phyloP scores from a whole-genome alignment of 1,284 basidiomycete genomes.

The Cerrena zonata region DNA sequence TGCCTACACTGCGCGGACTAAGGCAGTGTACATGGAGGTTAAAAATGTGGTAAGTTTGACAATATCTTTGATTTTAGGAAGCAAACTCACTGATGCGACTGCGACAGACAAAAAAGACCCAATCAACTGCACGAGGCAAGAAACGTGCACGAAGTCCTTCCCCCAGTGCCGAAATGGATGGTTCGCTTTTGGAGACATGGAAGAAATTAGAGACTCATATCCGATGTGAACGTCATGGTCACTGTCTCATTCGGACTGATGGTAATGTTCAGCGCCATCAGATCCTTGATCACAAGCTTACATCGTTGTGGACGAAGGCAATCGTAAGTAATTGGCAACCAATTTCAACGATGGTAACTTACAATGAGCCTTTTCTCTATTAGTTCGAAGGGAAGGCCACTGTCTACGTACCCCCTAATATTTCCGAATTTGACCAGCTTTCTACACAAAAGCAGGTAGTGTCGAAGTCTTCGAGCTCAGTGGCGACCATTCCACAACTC shows the following conservation, averaged over 20 bases:
- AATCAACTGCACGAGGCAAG: neutral
- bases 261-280: constrained; percentile 1
- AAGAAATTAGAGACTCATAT: neutral
- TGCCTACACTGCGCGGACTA: constrained; percentile 1
- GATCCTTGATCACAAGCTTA: constrained; percentile 5
- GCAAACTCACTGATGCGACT: neutral
- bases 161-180: neutral
- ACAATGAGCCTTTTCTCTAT: neutral
- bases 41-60: constrained; percentile 4
- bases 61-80: too few species aligned
- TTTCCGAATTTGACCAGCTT: constrained; percentile 2
- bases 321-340: constrained; percentile 6
- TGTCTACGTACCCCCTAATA: neutral
- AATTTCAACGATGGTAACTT: neutral
- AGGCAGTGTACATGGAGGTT: constrained; percentile 4
- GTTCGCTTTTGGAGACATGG: constrained; percentile 1
- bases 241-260: neutral
- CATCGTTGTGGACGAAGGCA: constrained; percentile 10
- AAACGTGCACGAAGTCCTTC: neutral
- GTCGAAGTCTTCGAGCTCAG: neutral
- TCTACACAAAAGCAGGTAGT: neutral
- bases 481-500: neutral
- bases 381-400: constrained; percentile 3
- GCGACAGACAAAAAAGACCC: neutral
- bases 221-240: constrained; percentile 6